Base-by-base conservation (phyloP, 805 yeast species). In the Cyberlindnera suaveolens region DNA sequence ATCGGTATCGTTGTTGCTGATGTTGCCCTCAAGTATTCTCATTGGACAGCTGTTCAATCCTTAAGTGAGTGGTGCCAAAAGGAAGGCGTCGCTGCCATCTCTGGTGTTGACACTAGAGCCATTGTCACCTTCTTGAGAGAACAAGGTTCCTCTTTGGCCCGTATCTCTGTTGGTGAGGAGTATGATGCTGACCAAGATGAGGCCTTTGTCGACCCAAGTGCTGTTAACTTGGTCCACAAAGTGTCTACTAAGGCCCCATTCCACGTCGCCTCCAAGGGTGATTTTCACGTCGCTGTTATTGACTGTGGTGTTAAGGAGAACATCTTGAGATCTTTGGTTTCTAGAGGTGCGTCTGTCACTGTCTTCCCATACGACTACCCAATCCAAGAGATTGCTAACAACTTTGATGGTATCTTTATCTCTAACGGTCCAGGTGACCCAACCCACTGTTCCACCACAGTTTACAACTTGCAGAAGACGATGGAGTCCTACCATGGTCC, bases 271-370 rank as follows among this genome's bases (percentile, higher is more conserved):
- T 78, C 91, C 33, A 68, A 71, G 53, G 75, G 76, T 54, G 70
- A 71, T 47, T 77, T 78, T 57, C 96, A 91, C 62, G 81, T 93
- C 55, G 96, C 97, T 13, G 89, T 93, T 32, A 73, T 93, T 45
- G 99, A 93, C 66, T 93, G 99, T 67, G 99, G 99, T 62, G 97
- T 93, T 52, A 93, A 93, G 72, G 98, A 93, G 69, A 93, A 93
- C 70, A 93, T 93, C 52, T 74, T 93, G 62, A 82, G 99, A 69
- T 89, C 96, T 49, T 75, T 93, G 39, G 98, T 87, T 27, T 77
- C 86, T 51, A 83, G 99, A 67, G 99, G 98, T 49, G 96, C 97
- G 31, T 84, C 95, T 20, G 80, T 91, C 55, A 93, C 98, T 3
- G 98, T 93, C 14, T 84, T 93, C 77, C 99, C 99, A 41, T 90